phyloP scores from a whole-genome alignment of 73 alveolate species.

The Tetrahymena borealis region DNA sequence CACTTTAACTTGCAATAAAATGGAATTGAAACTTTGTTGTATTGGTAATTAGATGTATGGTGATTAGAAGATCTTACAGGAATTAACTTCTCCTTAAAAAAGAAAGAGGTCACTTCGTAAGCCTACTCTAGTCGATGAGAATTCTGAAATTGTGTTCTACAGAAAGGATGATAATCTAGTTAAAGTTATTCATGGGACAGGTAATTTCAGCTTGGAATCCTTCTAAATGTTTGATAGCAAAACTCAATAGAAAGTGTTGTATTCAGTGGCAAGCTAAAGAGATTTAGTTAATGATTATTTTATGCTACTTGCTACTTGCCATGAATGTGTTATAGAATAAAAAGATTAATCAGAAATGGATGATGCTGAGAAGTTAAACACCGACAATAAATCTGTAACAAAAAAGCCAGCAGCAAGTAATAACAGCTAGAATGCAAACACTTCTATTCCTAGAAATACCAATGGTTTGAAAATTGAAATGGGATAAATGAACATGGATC shows the following conservation, averaged over 20 bases:
- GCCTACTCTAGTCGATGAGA: slow-evolving; percentile 19
- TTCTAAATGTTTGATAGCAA: neutral
- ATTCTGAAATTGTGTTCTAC: slow-evolving; percentile 26
- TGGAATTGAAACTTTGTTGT: slow-evolving; percentile 55
- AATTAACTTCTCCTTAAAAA: slow-evolving; percentile 8
- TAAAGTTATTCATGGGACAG: neutral
- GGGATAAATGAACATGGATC: neutral
- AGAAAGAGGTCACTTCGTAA: slow-evolving; percentile 23
- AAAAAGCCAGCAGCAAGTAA: neutral
- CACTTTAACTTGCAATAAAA: slow-evolving; percentile 63
- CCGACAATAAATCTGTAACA: neutral
- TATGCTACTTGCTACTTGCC: slow-evolving; percentile 44
- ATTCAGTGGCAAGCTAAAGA: neutral
- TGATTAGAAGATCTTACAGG: slow-evolving; percentile 8
- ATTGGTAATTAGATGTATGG: slow-evolving; percentile 46
- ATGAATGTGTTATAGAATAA: slow-evolving; percentile 45
- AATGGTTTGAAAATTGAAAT: neutral
- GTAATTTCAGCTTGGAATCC: neutral
- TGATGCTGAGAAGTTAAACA: neutral
- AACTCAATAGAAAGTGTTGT: neutral
- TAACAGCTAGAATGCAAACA: neutral
- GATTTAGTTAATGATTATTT: slow-evolving; percentile 23
- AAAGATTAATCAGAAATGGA: slow-evolving; percentile 4
- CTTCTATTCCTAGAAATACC: neutral
- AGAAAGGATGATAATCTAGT: neutral